Evolutionary conservation across 2,329 filamentous ascomycete species (phyloP).

Genomic region (Aspergillus thermomutatus): DNA sequence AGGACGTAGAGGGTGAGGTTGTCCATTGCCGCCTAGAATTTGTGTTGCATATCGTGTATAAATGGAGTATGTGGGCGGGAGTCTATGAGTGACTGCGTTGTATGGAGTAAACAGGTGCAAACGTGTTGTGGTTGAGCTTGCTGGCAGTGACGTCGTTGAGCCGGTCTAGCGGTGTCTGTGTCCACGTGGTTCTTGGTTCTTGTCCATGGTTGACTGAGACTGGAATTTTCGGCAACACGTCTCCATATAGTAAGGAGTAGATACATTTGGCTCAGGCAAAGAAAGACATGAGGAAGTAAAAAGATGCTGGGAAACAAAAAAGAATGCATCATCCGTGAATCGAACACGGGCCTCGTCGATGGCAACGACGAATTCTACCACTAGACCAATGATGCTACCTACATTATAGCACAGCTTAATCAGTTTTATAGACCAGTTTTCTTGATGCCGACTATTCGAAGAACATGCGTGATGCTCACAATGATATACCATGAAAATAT

Average conservation of each 20-base stretch:
- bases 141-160: neutral
- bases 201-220: neutral
- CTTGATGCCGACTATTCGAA: constrained; percentile 26
- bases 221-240: no score
- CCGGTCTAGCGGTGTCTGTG: no score
- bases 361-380: constrained; percentile 46
- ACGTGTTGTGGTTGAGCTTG: neutral
- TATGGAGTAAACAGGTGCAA: no score
- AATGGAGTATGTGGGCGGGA: neutral
- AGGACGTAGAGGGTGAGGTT: constrained; percentile 71
- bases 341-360: constrained; percentile 47
- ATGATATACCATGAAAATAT: no score
- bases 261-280: neutral
- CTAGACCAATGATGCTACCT: constrained; percentile 42
- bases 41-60: neutral
- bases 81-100: neutral
- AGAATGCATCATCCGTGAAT: constrained; percentile 42
- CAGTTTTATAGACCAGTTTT: neutral
- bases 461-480: no score
- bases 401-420: neutral
- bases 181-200: no score
- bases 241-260: no score
- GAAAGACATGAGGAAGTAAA: neutral
- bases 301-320: neutral
- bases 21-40: constrained; percentile 30